These are phyloP conservation scores for Diaporthe caulivora DNA, from an alignment of 2,329 filamentous ascomycete genomes.

Conservation along the genomic window DNA sequence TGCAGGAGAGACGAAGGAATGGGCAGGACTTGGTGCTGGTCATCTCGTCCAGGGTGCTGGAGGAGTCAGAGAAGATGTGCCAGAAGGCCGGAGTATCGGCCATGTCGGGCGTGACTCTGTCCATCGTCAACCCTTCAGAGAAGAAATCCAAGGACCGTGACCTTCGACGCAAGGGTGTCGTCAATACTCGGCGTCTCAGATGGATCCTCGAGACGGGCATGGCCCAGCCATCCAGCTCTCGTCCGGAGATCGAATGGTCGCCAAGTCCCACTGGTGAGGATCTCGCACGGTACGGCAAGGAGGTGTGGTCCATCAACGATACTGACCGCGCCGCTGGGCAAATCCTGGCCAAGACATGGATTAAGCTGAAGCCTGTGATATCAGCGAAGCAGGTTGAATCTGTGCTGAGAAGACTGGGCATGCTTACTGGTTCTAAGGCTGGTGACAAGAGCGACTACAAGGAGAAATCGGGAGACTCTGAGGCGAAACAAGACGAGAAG, in stretches of 20 bases:
- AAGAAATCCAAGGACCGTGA: background rate
- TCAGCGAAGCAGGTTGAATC: background rate
- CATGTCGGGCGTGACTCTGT: background rate
- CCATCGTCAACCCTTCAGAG: background rate
- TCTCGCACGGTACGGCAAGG: background rate
- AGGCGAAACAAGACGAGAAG: background rate
- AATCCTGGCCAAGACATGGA: background rate
- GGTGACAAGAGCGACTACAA: background rate
- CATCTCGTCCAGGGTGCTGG: background rate
- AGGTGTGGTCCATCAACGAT: background rate
- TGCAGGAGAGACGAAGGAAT: background rate
- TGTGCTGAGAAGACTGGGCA: background rate
- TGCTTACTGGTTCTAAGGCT: background rate
- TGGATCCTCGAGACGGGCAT: background rate
- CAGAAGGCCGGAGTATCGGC: background rate
- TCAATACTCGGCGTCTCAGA: slow-evolving; percentile 8
- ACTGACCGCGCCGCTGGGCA: background rate
- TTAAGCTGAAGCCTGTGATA: background rate
- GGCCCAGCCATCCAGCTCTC: background rate
- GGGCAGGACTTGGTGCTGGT: background rate
- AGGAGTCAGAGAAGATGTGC: background rate
- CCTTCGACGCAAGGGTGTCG: background rate
- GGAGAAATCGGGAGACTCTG: background rate
- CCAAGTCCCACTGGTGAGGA: background rate
- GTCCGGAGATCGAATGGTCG: background rate